Evolutionary conservation across 495 filamentous ascomycete genomes (phyloP), one percentile per base, ranked within the genome.

Genomic region (Entonaema liquescens): DNA sequence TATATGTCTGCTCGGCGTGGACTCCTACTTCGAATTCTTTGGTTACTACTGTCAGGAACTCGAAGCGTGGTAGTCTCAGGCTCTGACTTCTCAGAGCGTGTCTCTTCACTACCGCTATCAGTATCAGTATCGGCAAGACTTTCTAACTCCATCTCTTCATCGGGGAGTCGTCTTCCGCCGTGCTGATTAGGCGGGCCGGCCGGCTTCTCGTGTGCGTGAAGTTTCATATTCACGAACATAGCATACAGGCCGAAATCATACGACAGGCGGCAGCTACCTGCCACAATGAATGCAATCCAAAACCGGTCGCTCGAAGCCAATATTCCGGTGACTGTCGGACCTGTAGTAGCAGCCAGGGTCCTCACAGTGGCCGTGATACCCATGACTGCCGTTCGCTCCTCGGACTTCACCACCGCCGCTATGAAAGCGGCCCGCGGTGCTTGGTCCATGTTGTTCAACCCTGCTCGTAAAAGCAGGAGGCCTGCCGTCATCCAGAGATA

Each of bases 391-490:
- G 93, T 97, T 15, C 93, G 86, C 77, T 95, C 92, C 62, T 87
- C 85, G 0, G 90, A 85, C 36, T 89, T 85, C 13, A 95, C 84
- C 0, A 90, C 88, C 0, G 89, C 88, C 0, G 92, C 89, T 9
- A 95, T 83, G 78, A 96, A 95, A 0, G 93, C 92, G 0, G 90
- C 86, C 2, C 92, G 86, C 0, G 93, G 93, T 0, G 91, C 92
- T 65, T 91, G 88, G 72, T 97, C 93, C 92, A 95, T 95, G 70
- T 84, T 90, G 71, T 90, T 88, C 9, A 89, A 83, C 40, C 87
- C 88, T 0, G 91, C 85, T 11, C 93, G 86, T n/a, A 95, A 79
- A 29, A 93, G 79, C 13, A 94, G 81, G 47, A 94, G 87, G 2
- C 81, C 83, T 49, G 90, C 82, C 2, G 89, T 82, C 21, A 91